Evolutionary conservation across 768 basidiomycete species (phyloP), one percentile per base, ranked within the genome.

Genomic region (Boletus coccyginus): DNA sequence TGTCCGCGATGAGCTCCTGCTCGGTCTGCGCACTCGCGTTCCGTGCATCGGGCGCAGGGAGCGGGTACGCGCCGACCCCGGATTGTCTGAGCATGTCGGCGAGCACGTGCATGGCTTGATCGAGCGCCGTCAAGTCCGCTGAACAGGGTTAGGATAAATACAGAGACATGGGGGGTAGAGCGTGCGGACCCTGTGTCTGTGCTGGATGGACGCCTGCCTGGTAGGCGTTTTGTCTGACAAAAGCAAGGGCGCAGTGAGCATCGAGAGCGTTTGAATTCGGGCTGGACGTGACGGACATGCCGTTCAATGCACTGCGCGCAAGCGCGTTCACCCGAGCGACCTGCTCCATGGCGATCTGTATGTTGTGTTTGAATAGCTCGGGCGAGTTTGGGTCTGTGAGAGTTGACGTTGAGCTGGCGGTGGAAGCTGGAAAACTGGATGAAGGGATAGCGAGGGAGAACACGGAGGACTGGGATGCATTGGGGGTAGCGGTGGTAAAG

Each of bases 31-130:
- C 35, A 48, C 44, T 41, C 33, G 63, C 40, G 40, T 55, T 48
- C 32, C 42, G 58, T 39, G 61, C 55, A 13, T 61, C 59, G 21
- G 62, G 43, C 1, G 73, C 71, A 6, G 81, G 68, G 11, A 85
- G 59, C 1, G 87, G 86, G 46, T 86, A 76, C 2, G 83, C 86
- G 3, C 87, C 88, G 17, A 88, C 78, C n/a, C 87, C 87, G 0
- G 81, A 79, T 50, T 81, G 76, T 2, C 80, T 76, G 58, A 88
- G 71, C 33, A 78, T 58, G 11, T 85, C 79, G 6, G 74, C 70
- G 12, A 86, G 73, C 1, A 70, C 50, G 13, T 76, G 71, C 1
- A 86, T 59, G 16, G 76, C 73, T 60, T 83, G 80, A 50, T 81
- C 80, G n/a, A 88, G 76, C 0, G 78, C 68, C 0, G 66, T 66